These are phyloP conservation scores for Huntiella omanensis DNA, from an alignment of 2,329 filamentous ascomycete species.

Conservation along the genomic window DNA sequence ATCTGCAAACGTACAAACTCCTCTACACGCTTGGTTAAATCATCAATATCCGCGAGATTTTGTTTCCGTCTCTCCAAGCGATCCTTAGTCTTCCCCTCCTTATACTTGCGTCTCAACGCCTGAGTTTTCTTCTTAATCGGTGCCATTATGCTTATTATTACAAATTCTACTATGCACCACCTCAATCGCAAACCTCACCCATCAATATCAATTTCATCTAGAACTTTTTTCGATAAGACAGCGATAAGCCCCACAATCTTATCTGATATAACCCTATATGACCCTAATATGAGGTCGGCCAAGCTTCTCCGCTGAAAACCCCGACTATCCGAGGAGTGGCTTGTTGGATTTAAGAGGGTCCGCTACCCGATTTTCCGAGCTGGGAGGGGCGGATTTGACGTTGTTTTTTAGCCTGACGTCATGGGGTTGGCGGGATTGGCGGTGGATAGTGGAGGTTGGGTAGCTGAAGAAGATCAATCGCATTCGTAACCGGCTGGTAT, in stretches of 20 bases:
- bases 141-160: conserved; percentile 1
- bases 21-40: conserved; percentile 21
- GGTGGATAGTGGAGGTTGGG: too few species aligned
- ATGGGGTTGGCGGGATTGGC: too few species aligned
- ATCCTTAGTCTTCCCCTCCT: conserved; percentile 11
- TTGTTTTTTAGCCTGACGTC: too few species aligned
- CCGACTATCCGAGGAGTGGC: not conserved
- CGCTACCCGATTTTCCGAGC: too few species aligned
- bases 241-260: conserved; percentile 10
- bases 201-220: not conserved
- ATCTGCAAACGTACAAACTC: conserved; percentile 20
- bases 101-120: conserved; percentile 9
- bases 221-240: conserved; percentile 8
- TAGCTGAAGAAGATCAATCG: too few species aligned
- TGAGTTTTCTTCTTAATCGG: conserved; percentile 5
- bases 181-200: not conserved
- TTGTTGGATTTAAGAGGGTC: not conserved
- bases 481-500: too few species aligned
- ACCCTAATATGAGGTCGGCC: too few species aligned
- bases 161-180: not conserved
- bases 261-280: not conserved
- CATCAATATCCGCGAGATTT: conserved; percentile 22
- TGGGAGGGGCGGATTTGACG: too few species aligned
- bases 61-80: conserved; percentile 19
- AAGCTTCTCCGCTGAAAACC: too few species aligned